Evolutionary conservation across 257 asterid genomes (phyloP), one percentile per base, ranked within the genome.

Genomic region (Mitragyna speciosa): DNA sequence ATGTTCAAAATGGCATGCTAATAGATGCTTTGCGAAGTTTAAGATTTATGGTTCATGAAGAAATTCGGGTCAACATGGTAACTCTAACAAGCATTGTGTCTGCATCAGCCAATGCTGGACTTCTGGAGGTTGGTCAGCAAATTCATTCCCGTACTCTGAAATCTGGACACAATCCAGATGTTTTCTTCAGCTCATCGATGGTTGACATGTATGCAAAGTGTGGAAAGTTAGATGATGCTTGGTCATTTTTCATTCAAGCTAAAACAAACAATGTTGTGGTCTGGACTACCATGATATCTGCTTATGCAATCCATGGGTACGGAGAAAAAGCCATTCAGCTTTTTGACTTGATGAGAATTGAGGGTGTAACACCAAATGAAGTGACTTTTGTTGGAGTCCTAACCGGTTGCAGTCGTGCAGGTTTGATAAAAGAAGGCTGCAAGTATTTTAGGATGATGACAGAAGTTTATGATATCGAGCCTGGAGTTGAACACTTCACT

Each of bases 171-270:
- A 78, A 20, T 14, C 81, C 75, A 65, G 95, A 91, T 76, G 67
- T 88, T 59, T 80, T 86, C 82, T 78, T 91, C 76, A 73, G 86
- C 82, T 87, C 97, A 26, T 85, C 96, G 63, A 79, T 91, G 82
- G 88, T 91, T 70, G 90, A 89, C 85, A 93, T 93, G 97, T 93
- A 93, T 72, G 93, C 96, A 80, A 92, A 91, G 87, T 91, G 97
- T 75, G 96, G 96, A 65, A 87, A 83, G 81, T 71, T 89, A 85
- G 87, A 86, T 24, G 86, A 88, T 68, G 86, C 96, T 70, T 76
- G 74, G 88, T 81, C 85, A 64, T 70, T 84, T 82, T 93, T 91
- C 79, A 47, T 51, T 47, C 87, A 84, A 82, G 81, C 92, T 26
- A 64, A 68, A 77, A 79, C 88, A 36, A 87, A 77, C 71, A 93